Evolutionary conservation across 192 early-diverging fungal species (phyloP), one percentile per base, ranked within the genome.

Genomic region (Oehlia diaphana): DNA sequence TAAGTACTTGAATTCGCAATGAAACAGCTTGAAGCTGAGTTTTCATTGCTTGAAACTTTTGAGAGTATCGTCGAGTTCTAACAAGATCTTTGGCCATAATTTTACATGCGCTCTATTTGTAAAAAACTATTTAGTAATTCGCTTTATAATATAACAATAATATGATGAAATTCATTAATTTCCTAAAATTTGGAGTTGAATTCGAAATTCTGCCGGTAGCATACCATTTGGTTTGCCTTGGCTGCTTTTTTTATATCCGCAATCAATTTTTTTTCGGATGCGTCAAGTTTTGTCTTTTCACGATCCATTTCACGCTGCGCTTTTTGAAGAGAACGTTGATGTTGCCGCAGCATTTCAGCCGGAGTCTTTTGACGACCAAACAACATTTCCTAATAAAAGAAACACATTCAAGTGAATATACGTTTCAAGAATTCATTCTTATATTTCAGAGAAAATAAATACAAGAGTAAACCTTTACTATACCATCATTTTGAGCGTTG

Each of bases 21-120:
- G 91, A 83, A 26, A 99, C 93, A 47, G 93, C 96, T 84, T 98
- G 97, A 63, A 99, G 88, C 78, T 96, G 95, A 7, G 96, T 95
- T 68, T 93, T 91, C 95, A 98, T 99, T 77, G 92, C 90, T 84
- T 97, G 95, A 81, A 98, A 98, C 88, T 98, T 97, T 89, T 97
- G 94, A 74, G 97, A 87, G 75, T 98, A 94, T 31, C 93, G 88
- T 61, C 97, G 90, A 26, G 97, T 99, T 50, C 98, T 89, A 19
- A 99, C 98, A 67, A 99, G 84, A 85, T 99, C 97, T 86, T 96
- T 98, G 63, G 98, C 98, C 97, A 98, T 98, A 65, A 98, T 90
- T 80, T 97, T 97, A 83, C 93, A 95, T 8, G 95, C 93, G 77
- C 86, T 87, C 92, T 94, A 78, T 19, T 33, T 28, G 37, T 78